Evolutionary conservation across 2,329 filamentous ascomycete genomes (phyloP), one percentile per base, ranked within the genome.

Genomic region (Cladophialophora carrionii): DNA sequence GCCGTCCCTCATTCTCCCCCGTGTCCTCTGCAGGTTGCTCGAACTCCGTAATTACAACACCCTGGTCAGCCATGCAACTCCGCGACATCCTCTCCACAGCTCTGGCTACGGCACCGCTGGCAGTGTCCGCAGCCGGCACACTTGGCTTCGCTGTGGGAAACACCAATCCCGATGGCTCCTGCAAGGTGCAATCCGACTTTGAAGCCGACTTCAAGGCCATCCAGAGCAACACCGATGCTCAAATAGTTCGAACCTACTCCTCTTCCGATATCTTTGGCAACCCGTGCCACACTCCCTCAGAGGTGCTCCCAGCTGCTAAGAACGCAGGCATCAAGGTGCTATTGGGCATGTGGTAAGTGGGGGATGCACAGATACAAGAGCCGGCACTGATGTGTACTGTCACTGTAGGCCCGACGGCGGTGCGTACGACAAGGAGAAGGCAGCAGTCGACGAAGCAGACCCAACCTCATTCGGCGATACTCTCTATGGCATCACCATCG

Each of bases 401-500:
- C 12, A n/a, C 29, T 37, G 6, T 46, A 85, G 85, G 85, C 83
- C 87, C 46, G 87, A 89, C 72, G 82, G 87, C n/a, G 79, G 83
- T 32, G 86, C 85, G 41, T 89, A 87, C 77, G 73, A 83, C 29
- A 78, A 80, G 55, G 88, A 90, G 75, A 86, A 85, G 73, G 76
- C 79, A 6, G 86, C 87, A 12, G 79, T 90, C 62, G 78, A 81
- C 60, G 77, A 76, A 60, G 72, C 72, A 22, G 71, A 78, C 43
- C 74, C 75, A 29, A 75, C 73, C 71, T 84, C 76, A 83, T 72
- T 82, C 75, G 78, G 83, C 71, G 82, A 85, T 65, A 83, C 85
- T 64, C 83, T 91, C 69, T 86, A 88, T 73, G 88, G 84, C 63
- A 85, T 90, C 68, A 90, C 88, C 4, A 86, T 90, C 64, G 89